Evolutionary conservation across 2,329 filamentous ascomycete species (phyloP), one percentile per base, ranked within the genome.

Genomic region (Colletotrichum coccodes): DNA sequence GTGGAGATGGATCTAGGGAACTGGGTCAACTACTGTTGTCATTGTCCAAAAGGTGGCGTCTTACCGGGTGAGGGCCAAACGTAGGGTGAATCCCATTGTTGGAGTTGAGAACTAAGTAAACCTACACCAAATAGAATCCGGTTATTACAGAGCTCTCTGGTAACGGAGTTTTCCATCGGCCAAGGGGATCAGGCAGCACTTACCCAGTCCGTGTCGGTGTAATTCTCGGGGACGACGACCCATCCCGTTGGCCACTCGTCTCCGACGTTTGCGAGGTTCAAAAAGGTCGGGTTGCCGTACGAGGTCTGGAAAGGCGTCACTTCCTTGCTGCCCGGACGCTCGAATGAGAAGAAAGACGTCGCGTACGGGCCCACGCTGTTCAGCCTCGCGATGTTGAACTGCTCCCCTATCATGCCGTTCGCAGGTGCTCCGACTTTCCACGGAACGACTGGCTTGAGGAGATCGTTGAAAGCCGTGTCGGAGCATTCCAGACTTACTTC

Each of bases 1-100:
- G 73, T 86, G 84, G 18, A 86, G 76, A 76, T 86, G 84, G 71
- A 84, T 83, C 4, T 72, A 6, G 1, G n/a, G n/a, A n/a, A 46
- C 4, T 1, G 9, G 3, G 16, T 60, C 46, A 54, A 44, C 21
- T 16, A 47, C 23, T 12, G 30, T 16, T 11, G 9, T 2, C 3
- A 5, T 8, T 4, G 56, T 6, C 12, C 26, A 28, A 16, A 1
- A 9, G 58, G 26, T 9, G 7, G 12, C 16, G 44, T 14, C 63
- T 49, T 7, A 65, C 62, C 16, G 62, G 63, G 32, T 65, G 63
- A 42, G 63, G 63, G 1, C 63, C 63, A 18, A 16, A 34, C 28
- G 56, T 54, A 1, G 18, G 4, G 50, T 54, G 50, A 23, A 12
- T 46, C 0, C 30, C 23, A 3, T 11, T 36, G 30, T 53, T 32